Evolutionary conservation across 148 eudicot species (phyloP).

Genomic region (Fagopyrum tataricum): DNA sequence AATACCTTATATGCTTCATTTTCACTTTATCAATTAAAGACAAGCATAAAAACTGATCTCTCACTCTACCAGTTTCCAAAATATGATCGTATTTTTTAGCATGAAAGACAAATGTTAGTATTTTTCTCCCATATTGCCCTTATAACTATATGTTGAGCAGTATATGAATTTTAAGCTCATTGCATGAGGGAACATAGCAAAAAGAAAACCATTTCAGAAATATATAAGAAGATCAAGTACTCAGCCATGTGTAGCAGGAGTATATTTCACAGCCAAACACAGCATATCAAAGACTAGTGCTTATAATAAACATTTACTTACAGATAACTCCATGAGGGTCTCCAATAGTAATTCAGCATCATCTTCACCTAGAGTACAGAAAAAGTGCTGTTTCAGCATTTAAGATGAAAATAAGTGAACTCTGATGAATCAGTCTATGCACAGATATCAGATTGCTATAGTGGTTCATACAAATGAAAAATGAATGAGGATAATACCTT

Average conservation of each 20-base stretch:
- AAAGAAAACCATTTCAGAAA: background rate
- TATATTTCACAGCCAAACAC: background rate
- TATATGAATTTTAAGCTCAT: background rate
- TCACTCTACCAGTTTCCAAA: background rate
- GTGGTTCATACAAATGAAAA: background rate
- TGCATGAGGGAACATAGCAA: background rate
- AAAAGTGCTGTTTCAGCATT: background rate
- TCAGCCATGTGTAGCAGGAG: background rate
- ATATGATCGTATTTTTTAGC: background rate
- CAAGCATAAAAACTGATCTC: background rate
- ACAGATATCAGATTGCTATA: background rate
- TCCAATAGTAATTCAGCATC: conserved; percentile 68
- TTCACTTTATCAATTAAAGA: background rate
- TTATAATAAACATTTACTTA: conserved; percentile 30
- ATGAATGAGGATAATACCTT: conserved; percentile 30
- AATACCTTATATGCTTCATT: background rate
- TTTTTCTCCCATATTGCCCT: background rate
- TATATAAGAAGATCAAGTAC: background rate
- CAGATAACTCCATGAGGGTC: conserved; percentile 63
- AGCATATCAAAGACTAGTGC: background rate
- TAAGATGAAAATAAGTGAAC: background rate
- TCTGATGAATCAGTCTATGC: background rate
- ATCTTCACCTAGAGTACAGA: conserved; percentile 48
- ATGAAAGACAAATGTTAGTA: background rate
- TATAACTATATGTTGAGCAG: background rate